phyloP scores from a whole-genome alignment of 2,329 filamentous ascomycete species.

The Epichloe festucae region DNA sequence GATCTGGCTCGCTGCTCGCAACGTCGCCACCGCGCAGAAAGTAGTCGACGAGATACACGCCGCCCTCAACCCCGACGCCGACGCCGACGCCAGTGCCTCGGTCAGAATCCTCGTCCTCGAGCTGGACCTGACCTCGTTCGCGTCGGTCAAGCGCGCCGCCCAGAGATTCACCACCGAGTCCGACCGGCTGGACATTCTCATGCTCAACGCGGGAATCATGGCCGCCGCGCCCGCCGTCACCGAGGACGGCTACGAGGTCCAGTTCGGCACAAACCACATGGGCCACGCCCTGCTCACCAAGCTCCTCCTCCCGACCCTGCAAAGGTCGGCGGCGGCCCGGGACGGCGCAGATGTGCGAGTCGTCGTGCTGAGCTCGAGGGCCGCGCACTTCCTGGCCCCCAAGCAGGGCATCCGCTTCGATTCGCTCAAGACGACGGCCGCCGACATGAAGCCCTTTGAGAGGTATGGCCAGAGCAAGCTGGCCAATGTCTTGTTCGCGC shows the following conservation, averaged over 20 bases:
- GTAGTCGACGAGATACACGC: conserved; percentile 24
- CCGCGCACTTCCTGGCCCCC: conserved; percentile 12
- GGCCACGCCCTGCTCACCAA: conserved; percentile 33
- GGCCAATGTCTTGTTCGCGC: conserved; percentile 17
- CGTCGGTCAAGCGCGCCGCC: conserved; percentile 28
- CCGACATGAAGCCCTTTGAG: conserved; percentile 9
- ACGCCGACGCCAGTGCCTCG: too few relatives aligned
- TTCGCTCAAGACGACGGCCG: conserved; percentile 13
- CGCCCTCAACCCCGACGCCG: conserved; percentile 8
- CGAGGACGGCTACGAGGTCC: conserved; percentile 33
- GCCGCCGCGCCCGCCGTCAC: conserved; percentile 22
- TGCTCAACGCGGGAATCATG: conserved; percentile 35
- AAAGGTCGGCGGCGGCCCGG: conserved; percentile 18
- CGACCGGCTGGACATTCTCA: conserved; percentile 28
- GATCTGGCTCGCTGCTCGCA: conserved; percentile 20
- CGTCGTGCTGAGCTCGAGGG: conserved; percentile 16
- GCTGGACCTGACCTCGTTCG: conserved; percentile 31
- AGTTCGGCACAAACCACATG: conserved; percentile 37
- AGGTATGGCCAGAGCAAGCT: conserved; percentile 21
- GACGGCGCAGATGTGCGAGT: conserved; percentile 15
- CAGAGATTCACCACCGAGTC: conserved; percentile 20
- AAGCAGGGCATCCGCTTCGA: conserved; percentile 17
- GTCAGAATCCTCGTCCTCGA: conserved; percentile 26
- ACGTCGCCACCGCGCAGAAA: conserved; percentile 21
- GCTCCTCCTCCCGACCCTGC: conserved; percentile 20